phyloP scores from a whole-genome alignment of 2,329 filamentous ascomycete genomes.

The Metarhizium rileyi region DNA sequence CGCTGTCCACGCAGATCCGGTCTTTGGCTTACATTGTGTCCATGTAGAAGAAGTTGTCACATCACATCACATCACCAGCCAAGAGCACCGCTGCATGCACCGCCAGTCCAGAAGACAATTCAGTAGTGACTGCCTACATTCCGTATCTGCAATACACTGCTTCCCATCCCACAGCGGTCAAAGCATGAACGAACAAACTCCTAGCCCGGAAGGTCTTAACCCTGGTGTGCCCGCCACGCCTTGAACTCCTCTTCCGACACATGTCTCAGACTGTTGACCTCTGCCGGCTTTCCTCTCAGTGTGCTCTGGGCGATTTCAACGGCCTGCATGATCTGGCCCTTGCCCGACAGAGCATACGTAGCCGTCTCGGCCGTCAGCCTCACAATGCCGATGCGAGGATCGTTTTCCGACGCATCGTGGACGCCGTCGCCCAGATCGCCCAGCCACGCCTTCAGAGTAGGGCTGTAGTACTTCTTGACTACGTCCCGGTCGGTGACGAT shows the following conservation, averaged over 20 bases:
- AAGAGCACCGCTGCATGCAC: too few species aligned
- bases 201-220: too few species aligned
- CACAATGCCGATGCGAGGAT: constrained; percentile 76
- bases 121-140: too few species aligned
- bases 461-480: constrained; percentile 67
- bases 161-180: too few species aligned
- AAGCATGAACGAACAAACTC: too few species aligned
- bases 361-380: constrained; percentile 62
- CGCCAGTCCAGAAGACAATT: too few species aligned
- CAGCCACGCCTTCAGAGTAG: constrained; percentile 70
- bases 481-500: constrained; percentile 59
- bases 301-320: constrained; percentile 68
- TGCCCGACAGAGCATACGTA: constrained; percentile 58
- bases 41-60: too few species aligned
- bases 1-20: too few species aligned
- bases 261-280: constrained; percentile 68
- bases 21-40: too few species aligned
- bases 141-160: too few species aligned
- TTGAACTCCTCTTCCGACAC: constrained; percentile 56
- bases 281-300: constrained; percentile 60
- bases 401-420: constrained; percentile 72
- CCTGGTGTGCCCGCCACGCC: constrained; percentile 34
- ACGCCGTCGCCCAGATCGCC: constrained; percentile 76
- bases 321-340: constrained; percentile 52
- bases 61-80: too few species aligned